A percentile compares a stretch with the other conserved stretches of the same genome.
Conservation (phyloP, 2,329 filamentous ascomycete genomes). For the Colletotrichum tamarilloi region DNA sequence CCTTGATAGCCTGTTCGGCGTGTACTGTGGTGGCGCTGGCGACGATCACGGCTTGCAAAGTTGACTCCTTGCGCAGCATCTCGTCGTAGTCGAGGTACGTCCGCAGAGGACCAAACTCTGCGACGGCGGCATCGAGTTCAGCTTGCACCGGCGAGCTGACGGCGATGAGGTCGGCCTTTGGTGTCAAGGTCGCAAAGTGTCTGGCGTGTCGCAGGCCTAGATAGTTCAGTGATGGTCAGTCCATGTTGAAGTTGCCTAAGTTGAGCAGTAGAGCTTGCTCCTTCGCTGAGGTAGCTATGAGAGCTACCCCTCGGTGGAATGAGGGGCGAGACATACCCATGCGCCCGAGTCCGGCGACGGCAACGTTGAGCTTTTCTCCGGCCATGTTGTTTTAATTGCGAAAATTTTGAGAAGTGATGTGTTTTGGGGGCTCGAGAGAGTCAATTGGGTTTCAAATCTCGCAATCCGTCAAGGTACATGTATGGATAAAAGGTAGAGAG, state of each 20-base stretch:
- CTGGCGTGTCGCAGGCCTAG: constrained; percentile 8
- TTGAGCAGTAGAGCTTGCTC: not conserved
- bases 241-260: no score
- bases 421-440: no score
- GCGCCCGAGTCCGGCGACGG: constrained; percentile 60
- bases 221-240: no score
- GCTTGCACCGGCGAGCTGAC: constrained; percentile 26
- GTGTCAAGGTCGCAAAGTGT: constrained; percentile 27
- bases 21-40: constrained; percentile 62
- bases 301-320: not conserved
- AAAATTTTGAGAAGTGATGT: not conserved
- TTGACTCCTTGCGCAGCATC: constrained; percentile 23
- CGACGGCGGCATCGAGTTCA: constrained; percentile 28
- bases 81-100: constrained; percentile 28
- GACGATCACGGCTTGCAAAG: constrained; percentile 52
- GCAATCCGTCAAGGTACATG: not conserved
- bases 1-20: constrained; percentile 66
- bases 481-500: no score
- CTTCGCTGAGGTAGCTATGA: not conserved
- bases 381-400: constrained; percentile 1
- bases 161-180: constrained; percentile 27
- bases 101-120: constrained; percentile 19
- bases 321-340: constrained; percentile 50
- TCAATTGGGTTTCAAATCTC: not conserved
- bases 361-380: constrained; percentile 51